Evolutionary conservation across 2,329 filamentous ascomycete genomes (phyloP).

Genomic region (Tolypocladium album): DNA sequence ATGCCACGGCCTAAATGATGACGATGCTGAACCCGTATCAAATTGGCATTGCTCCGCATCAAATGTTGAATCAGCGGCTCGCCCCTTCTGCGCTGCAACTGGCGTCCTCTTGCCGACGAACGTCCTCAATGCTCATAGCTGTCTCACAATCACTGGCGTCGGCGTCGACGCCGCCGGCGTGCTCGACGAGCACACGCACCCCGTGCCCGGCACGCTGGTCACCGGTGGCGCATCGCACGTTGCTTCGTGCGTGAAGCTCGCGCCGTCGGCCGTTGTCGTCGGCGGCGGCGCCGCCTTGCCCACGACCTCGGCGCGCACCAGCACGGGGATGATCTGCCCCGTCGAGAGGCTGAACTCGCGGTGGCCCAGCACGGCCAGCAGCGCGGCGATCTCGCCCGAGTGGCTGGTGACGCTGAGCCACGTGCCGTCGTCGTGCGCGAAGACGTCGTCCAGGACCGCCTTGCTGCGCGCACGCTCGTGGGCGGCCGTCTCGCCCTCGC

Average conservation of each 20-base stretch:
- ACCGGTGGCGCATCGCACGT: constrained; percentile 34
- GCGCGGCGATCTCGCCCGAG: constrained; percentile 42
- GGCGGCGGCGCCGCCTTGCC: constrained; percentile 13
- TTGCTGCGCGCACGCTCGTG: constrained; percentile 41
- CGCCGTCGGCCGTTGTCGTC: constrained; percentile 13
- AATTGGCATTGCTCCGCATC: neutral
- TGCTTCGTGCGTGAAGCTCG: constrained; percentile 25
- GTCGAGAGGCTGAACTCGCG: constrained; percentile 52
- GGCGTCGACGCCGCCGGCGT: neutral
- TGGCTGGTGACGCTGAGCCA: constrained; percentile 52
- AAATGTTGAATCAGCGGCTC: neutral
- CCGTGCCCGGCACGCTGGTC: constrained; percentile 27
- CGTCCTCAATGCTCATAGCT: neutral
- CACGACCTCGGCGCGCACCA: constrained; percentile 47
- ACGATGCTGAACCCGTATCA: neutral
- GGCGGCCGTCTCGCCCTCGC: constrained; percentile 28
- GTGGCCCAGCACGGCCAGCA: constrained; percentile 48
- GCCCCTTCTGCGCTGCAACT: neutral
- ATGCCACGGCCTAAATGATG: neutral
- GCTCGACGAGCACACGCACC: constrained; percentile 27
- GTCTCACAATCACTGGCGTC: neutral
- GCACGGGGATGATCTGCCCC: constrained; percentile 56
- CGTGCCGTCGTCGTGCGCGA: constrained; percentile 37
- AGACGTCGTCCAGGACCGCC: constrained; percentile 44
- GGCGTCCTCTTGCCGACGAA: neutral